A percentile compares a stretch with the other conserved stretches of the same genome.
Evolutionary conservation across 306 rosid species (phyloP).

Genomic region (Fagus sylvatica): DNA sequence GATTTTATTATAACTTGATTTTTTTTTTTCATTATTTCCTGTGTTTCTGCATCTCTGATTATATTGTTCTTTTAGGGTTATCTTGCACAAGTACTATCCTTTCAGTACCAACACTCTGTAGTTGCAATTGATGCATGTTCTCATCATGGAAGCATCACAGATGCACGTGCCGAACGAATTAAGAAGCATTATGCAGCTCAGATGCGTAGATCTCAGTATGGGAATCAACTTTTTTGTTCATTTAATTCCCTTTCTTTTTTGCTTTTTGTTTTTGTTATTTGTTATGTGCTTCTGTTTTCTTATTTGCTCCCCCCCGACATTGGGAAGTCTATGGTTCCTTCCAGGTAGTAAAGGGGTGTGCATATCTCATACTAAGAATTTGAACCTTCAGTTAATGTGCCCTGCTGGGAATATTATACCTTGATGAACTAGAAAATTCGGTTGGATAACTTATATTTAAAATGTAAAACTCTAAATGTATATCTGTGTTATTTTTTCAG

Average conservation of each 20-base stretch:
- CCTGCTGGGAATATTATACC: neutral
- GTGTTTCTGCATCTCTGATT: neutral
- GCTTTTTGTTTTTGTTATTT: neutral
- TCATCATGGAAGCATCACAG: slow-evolving; percentile 83
- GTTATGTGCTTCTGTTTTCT: neutral
- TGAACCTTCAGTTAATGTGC: neutral
- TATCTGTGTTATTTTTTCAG: neutral
- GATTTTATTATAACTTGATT: neutral
- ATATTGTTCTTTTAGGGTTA: slow-evolving; percentile 63
- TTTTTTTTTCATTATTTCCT: slow-evolving; percentile 6
- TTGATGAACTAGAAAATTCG: neutral
- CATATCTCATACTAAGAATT: neutral
- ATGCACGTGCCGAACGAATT: slow-evolving; percentile 74
- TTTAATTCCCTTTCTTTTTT: neutral
- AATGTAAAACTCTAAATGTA: neutral
- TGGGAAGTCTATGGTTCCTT: slow-evolving; percentile 18
- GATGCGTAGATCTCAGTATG: slow-evolving; percentile 73
- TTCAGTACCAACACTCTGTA: slow-evolving; percentile 75
- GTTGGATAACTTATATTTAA: neutral
- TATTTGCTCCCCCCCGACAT: neutral
- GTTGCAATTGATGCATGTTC: slow-evolving; percentile 89
- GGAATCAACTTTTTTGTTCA: neutral
- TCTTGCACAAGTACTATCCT: slow-evolving; percentile 87
- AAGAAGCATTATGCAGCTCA: slow-evolving; percentile 67
- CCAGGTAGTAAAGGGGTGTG: neutral